Conservation (phyloP, 257 asterid genomes). For the Ajuga chamaepitys region DNA sequence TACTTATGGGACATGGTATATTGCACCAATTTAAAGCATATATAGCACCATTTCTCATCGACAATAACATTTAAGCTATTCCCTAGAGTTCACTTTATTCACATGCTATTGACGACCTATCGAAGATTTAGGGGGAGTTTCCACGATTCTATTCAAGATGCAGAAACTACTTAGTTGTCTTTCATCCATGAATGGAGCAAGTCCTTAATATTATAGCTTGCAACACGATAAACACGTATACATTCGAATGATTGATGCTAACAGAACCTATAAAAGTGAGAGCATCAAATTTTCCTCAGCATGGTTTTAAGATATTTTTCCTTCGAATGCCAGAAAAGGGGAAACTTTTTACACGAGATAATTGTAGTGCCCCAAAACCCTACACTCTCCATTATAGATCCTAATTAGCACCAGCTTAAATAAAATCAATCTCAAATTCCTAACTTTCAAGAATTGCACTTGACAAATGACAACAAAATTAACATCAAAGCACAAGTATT, state of each 20-base stretch:
- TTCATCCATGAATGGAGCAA: neutral
- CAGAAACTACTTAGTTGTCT: neutral
- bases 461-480: conserved; percentile 5
- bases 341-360: neutral
- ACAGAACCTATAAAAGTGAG: neutral
- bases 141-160: neutral
- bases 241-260: neutral
- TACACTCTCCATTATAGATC: neutral
- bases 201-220: neutral
- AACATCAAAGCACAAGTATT: neutral
- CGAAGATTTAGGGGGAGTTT: neutral
- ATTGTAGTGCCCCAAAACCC: neutral
- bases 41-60: no score
- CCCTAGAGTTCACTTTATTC: neutral
- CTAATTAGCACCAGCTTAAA: neutral
- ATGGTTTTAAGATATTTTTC: neutral
- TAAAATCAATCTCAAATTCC: neutral
- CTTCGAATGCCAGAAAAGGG: neutral
- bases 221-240: neutral
- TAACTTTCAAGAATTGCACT: neutral
- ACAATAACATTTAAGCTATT: no score
- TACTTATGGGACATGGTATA: no score
- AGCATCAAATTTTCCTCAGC: neutral
- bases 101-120: neutral
- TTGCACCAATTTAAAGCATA: no score